A percentile compares a stretch with the other conserved stretches of the same genome.
Conservation (phyloP, 768 basidiomycete genomes). For the Termitomyces sp. region DNA sequence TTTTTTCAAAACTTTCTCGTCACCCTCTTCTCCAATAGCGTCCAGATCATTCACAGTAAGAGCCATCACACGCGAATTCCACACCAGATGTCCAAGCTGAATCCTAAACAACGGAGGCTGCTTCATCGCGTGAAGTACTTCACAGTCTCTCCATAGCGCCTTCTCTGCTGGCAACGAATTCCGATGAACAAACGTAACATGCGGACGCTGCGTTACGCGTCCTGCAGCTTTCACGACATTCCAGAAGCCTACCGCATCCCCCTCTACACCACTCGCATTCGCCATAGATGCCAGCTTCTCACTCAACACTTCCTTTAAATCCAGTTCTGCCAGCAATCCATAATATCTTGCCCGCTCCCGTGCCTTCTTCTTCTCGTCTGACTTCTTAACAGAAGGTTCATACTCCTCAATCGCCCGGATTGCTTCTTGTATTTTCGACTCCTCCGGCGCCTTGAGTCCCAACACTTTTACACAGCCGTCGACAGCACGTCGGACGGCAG, state of each 20-base stretch:
- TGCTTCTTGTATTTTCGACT: slow-evolving; percentile 52
- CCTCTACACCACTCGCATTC: slow-evolving; percentile 16
- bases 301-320: slow-evolving; percentile 46
- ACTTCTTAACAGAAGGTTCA: slow-evolving; percentile 28
- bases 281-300: slow-evolving; percentile 26
- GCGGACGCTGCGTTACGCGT: slow-evolving; percentile 59
- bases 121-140: slow-evolving; percentile 28
- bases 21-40: slow-evolving; percentile 18
- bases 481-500: slow-evolving; percentile 52
- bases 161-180: slow-evolving; percentile 30
- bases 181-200: slow-evolving; percentile 82
- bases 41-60: slow-evolving; percentile 60
- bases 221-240: slow-evolving; percentile 31
- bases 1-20: slow-evolving; percentile 25
- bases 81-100: slow-evolving; percentile 56
- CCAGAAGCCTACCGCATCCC: slow-evolving; percentile 41
- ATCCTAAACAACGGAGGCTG: slow-evolving; percentile 55
- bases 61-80: slow-evolving; percentile 79
- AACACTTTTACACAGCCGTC: slow-evolving; percentile 51
- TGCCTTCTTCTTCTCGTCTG: slow-evolving; percentile 27
- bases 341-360: slow-evolving; percentile 57
- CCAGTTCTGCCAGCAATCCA: slow-evolving; percentile 70
- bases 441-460: slow-evolving; percentile 43
- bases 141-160: slow-evolving; percentile 46
- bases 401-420: slow-evolving; percentile 39